Evolutionary conservation across 768 basidiomycete genomes (phyloP).

Genomic region (Lactifluus rugatus): DNA sequence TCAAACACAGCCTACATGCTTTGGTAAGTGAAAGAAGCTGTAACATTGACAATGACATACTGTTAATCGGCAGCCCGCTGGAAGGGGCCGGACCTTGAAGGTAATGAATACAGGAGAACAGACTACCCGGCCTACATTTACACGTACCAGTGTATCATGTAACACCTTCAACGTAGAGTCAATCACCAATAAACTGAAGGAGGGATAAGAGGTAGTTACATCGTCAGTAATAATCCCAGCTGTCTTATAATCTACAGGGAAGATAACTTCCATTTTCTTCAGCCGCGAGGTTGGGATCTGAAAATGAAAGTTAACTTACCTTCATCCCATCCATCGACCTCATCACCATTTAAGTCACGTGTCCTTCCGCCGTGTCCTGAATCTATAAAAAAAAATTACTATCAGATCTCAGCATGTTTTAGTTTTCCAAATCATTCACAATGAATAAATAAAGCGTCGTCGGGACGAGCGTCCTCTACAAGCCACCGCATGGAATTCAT

Average conservation of each 20-base stretch:
- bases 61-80: conserved; percentile 82
- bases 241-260: conserved; percentile 62
- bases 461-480: conserved; percentile 64
- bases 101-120: background rate
- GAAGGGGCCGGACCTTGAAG: conserved; percentile 45
- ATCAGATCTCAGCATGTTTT: background rate
- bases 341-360: conserved; percentile 73
- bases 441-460: conserved; percentile 88
- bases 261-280: conserved; percentile 49
- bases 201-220: conserved; percentile 35
- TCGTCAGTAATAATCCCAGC: conserved; percentile 84
- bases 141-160: conserved; percentile 65
- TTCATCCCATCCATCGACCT: conserved; percentile 79
- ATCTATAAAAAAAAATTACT: conserved; percentile 34
- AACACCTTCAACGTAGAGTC: conserved; percentile 37
- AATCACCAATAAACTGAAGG: background rate
- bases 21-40: background rate
- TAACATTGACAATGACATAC: conserved; percentile 33
- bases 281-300: background rate
- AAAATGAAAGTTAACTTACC: conserved; percentile 29
- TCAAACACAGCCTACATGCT: conserved; percentile 25
- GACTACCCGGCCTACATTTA: background rate
- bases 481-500: conserved; percentile 87
- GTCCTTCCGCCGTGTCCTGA: conserved; percentile 94
- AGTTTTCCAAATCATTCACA: conserved; percentile 37